Conservation (phyloP, 345 rosid genomes). For the Corymbia maculata region DNA sequence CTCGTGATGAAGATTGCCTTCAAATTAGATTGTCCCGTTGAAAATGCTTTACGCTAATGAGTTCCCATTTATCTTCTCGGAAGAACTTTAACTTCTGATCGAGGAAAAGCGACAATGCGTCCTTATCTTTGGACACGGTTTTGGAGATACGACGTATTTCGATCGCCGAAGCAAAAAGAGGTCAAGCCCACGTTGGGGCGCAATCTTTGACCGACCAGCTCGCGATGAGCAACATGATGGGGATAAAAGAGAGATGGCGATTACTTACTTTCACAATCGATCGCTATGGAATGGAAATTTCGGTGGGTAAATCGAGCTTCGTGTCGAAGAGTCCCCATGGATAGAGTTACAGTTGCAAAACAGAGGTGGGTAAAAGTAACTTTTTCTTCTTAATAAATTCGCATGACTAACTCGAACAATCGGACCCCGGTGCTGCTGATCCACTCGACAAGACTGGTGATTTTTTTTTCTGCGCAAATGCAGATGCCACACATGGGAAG, state of each 20-base stretch:
- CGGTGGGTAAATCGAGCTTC: neutral
- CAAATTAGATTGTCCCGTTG: neutral
- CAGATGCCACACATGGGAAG: neutral
- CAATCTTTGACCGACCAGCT: neutral
- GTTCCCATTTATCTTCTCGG: neutral
- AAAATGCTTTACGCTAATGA: neutral
- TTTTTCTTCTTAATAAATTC: neutral
- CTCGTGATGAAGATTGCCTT: neutral
- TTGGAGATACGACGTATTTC: neutral
- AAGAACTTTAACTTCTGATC: neutral
- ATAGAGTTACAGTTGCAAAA: neutral
- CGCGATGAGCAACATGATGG: too few species aligned
- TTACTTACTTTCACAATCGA: too few species aligned
- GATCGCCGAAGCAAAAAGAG: neutral
- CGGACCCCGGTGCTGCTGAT: neutral
- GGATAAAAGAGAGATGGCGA: neutral
- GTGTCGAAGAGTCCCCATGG: neutral
- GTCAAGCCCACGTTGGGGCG: neutral
- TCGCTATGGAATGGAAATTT: neutral
- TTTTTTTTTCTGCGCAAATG: neutral
- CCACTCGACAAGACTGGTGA: neutral
- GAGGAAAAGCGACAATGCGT: neutral
- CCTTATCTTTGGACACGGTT: neutral
- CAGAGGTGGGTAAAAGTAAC: neutral
- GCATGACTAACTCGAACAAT: neutral